These are phyloP conservation scores for Hirsutella rhossiliensis DNA, from an alignment of 2,329 filamentous ascomycete genomes.

Conservation along the genomic window DNA sequence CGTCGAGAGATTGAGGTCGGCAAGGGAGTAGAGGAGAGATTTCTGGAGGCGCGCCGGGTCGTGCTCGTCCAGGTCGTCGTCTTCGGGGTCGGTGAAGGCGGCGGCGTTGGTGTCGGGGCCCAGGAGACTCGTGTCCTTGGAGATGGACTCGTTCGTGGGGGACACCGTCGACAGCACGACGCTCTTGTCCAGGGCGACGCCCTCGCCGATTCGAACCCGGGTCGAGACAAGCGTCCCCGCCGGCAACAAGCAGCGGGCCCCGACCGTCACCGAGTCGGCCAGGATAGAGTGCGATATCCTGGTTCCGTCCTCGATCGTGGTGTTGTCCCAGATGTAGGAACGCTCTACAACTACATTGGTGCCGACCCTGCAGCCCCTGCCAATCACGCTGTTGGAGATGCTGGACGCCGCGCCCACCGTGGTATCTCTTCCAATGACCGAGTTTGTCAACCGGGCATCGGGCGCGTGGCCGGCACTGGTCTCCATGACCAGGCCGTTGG, in stretches of 20 bases:
- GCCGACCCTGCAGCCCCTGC: conserved; percentile 76
- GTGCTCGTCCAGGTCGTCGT: conserved; percentile 36
- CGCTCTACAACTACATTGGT: conserved; percentile 68
- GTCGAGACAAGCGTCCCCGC: conserved; percentile 70
- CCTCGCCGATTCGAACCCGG: conserved; percentile 59
- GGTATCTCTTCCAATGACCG: conserved; percentile 66
- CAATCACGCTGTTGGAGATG: conserved; percentile 68
- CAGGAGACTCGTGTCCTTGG: conserved; percentile 32
- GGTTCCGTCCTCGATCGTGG: conserved; percentile 62
- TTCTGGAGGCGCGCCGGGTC: conserved; percentile 41
- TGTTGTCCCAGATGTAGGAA: conserved; percentile 82
- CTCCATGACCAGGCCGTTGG: conserved; percentile 66
- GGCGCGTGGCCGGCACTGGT: conserved; percentile 62
- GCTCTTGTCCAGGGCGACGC: conserved; percentile 29
- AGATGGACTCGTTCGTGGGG: conserved; percentile 21
- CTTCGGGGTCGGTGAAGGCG: conserved; percentile 31
- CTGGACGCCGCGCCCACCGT: conserved; percentile 60
- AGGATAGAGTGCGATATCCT: conserved; percentile 63
- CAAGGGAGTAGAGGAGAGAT: conserved; percentile 42
- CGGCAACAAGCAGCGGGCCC: conserved; percentile 56
- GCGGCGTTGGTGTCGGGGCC: conserved; percentile 39
- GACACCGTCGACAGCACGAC: conserved; percentile 23
- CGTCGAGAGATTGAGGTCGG: conserved; percentile 37
- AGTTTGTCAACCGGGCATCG: conserved; percentile 57
- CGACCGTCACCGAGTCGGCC: conserved; percentile 59